A percentile compares a stretch with the other conserved stretches of the same genome.
Evolutionary conservation across 495 filamentous ascomycete genomes (phyloP).

Genomic region (Annulohypoxylon maeteangense): DNA sequence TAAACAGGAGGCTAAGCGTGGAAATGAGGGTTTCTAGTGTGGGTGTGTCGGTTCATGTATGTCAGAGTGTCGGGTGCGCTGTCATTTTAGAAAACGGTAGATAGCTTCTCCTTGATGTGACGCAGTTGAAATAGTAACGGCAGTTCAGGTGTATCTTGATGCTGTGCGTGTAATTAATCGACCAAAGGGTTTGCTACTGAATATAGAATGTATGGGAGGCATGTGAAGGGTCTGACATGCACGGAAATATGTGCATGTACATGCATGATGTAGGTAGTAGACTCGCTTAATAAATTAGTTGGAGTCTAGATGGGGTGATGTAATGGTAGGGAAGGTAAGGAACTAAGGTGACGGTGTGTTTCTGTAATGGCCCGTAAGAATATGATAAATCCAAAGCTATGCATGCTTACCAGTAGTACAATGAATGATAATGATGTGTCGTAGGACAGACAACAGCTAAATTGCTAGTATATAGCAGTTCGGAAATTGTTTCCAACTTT

Average conservation of each 20-base stretch:
- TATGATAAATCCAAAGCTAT: conserved; percentile 9
- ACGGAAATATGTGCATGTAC: conserved; percentile 18
- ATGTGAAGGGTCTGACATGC: conserved; percentile 41
- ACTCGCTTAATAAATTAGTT: conserved; percentile 39
- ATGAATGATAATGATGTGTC: background rate
- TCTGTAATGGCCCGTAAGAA: conserved; percentile 27
- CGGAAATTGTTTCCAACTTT: conserved; percentile 27
- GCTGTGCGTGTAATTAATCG: conserved; percentile 27
- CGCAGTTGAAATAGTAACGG: conserved; percentile 35
- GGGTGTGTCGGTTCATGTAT: conserved; percentile 31
- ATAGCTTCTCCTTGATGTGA: background rate
- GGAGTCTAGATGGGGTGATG: conserved; percentile 39
- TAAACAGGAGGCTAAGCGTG: conserved; percentile 26
- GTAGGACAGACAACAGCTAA: conserved; percentile 22
- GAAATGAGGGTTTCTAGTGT: conserved; percentile 30
- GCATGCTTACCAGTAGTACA: background rate
- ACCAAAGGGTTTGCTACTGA: conserved; percentile 10
- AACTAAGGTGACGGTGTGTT: conserved; percentile 16
- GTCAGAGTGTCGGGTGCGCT: conserved; percentile 36
- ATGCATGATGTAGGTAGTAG: conserved; percentile 11
- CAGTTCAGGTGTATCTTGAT: conserved; percentile 33
- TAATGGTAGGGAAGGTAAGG: conserved; percentile 25
- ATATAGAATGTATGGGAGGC: conserved; percentile 35
- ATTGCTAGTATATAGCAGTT: conserved; percentile 18
- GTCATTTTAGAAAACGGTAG: conserved; percentile 25